Percentiles rank a stretch among this genome's conserved stretches.
Evolutionary conservation across 352 stramenopile genomes (phyloP).

Genomic region (Globisporangium nagaii): DNA sequence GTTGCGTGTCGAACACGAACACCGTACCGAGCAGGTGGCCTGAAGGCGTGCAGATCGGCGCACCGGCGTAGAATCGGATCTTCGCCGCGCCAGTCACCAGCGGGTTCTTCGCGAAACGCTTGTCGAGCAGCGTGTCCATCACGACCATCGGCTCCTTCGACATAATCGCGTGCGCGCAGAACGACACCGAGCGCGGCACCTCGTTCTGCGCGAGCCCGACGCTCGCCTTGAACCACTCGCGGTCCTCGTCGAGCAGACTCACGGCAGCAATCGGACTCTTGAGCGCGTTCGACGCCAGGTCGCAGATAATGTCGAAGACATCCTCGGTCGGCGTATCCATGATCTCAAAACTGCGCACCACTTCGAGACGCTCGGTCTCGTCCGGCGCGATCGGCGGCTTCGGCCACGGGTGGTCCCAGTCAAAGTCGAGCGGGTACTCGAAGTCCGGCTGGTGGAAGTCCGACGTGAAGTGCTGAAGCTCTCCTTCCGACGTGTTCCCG

Average conservation of each 20-base stretch:
- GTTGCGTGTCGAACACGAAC: conserved; percentile 86
- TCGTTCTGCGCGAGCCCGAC: conserved; percentile 82
- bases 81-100: conserved; percentile 77
- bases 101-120: conserved; percentile 84
- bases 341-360: conserved; percentile 81
- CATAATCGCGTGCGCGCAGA: conserved; percentile 85
- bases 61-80: conserved; percentile 84
- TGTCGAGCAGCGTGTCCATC: conserved; percentile 82
- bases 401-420: conserved; percentile 84
- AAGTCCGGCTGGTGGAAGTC: conserved; percentile 80
- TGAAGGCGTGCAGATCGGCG: conserved; percentile 73
- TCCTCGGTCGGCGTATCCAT: conserved; percentile 84
- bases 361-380: conserved; percentile 67
- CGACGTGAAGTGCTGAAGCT: conserved; percentile 67
- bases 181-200: conserved; percentile 81
- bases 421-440: conserved; percentile 85
- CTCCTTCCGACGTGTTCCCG: conserved; percentile 70
- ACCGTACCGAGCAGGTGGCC: conserved; percentile 83
- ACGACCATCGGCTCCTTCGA: conserved; percentile 88
- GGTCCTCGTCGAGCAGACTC: conserved; percentile 80
- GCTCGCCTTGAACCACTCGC: conserved; percentile 86
- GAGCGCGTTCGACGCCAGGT: conserved; percentile 79
- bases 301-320: conserved; percentile 88
- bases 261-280: conserved; percentile 85
- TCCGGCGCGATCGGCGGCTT: conserved; percentile 70